A percentile compares a stretch with the other conserved stretches of the same genome.
phyloP scores from a whole-genome alignment of 805 yeast species.

The Cyberlindnera nakhonratchasimensis region DNA sequence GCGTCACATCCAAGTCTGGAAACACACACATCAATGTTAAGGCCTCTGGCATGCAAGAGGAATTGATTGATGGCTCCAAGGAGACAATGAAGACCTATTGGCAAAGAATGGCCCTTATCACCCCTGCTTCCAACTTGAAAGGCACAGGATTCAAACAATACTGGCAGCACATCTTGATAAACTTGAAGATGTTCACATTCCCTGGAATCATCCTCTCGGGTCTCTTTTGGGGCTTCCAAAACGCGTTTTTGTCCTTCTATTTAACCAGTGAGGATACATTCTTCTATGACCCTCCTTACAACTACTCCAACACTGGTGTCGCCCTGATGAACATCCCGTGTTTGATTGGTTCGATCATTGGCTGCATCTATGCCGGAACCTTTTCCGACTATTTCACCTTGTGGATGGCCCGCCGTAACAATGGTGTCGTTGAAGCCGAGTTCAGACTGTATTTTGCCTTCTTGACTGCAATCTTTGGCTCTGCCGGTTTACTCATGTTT shows the following conservation, averaged over 20 bases:
- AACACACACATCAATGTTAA: not conserved
- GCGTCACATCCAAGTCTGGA: slow-evolving; percentile 7
- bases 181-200: slow-evolving; percentile 54
- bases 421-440: slow-evolving; percentile 64
- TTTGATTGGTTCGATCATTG: slow-evolving; percentile 60
- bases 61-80: slow-evolving; percentile 37
- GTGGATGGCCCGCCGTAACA: slow-evolving; percentile 56
- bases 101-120: slow-evolving; percentile 45
- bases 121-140: slow-evolving; percentile 54
- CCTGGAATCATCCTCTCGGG: slow-evolving; percentile 68
- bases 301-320: slow-evolving; percentile 60
- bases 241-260: slow-evolving; percentile 71
- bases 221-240: slow-evolving; percentile 78
- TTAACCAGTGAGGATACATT: slow-evolving; percentile 68
- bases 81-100: slow-evolving; percentile 43
- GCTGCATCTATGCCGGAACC: slow-evolving; percentile 62
- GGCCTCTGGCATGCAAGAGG: slow-evolving; percentile 14
- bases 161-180: slow-evolving; percentile 44
- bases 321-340: slow-evolving; percentile 76
- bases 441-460: slow-evolving; percentile 55
- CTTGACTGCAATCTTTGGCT: slow-evolving; percentile 54
- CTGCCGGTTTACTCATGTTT: slow-evolving; percentile 60
- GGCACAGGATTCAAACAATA: slow-evolving; percentile 71
- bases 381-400: slow-evolving; percentile 57
- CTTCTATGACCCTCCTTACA: slow-evolving; percentile 64